phyloP scores from a whole-genome alignment of 805 yeast genomes.

The Candida oleophila region DNA sequence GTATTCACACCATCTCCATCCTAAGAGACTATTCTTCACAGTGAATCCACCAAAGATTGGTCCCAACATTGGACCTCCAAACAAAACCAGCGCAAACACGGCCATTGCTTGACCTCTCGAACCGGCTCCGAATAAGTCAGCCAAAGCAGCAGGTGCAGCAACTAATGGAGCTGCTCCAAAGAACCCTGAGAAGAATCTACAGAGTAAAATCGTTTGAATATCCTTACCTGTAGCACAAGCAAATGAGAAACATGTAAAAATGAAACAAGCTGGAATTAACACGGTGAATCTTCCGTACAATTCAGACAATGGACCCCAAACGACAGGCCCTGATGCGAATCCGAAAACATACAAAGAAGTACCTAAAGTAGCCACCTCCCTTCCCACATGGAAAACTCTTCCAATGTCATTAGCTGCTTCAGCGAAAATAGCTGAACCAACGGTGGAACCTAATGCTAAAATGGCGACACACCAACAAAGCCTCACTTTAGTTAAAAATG shows the following conservation, averaged over 20 bases:
- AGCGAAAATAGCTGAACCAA: slow-evolving; percentile 77
- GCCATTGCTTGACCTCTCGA: slow-evolving; percentile 75
- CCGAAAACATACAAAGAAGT: slow-evolving; percentile 85
- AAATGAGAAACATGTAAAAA: slow-evolving; percentile 40
- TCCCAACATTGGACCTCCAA: slow-evolving; percentile 76
- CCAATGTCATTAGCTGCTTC: slow-evolving; percentile 50
- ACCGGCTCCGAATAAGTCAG: slow-evolving; percentile 69
- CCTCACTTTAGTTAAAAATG: slow-evolving; percentile 24
- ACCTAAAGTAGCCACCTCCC: slow-evolving; percentile 67
- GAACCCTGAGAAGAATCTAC: slow-evolving; percentile 74
- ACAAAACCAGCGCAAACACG: slow-evolving; percentile 71
- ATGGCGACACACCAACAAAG: slow-evolving; percentile 18
- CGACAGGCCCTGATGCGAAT: slow-evolving; percentile 86
- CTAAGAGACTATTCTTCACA: slow-evolving; percentile 34
- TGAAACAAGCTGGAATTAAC: slow-evolving; percentile 44
- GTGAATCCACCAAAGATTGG: slow-evolving; percentile 58
- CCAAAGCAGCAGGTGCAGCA: slow-evolving; percentile 79
- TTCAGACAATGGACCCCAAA: slow-evolving; percentile 86
- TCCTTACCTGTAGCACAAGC: slow-evolving; percentile 74
- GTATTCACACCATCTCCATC: slow-evolving; percentile 63
- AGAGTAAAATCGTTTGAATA: slow-evolving; percentile 67
- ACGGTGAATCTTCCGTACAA: slow-evolving; percentile 68
- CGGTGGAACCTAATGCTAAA: slow-evolving; percentile 38
- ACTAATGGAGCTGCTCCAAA: slow-evolving; percentile 81
- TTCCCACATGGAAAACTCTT: slow-evolving; percentile 53